phyloP scores from a whole-genome alignment of 108 stramenopile species.

The Pseudonitzschia multistriata region DNA sequence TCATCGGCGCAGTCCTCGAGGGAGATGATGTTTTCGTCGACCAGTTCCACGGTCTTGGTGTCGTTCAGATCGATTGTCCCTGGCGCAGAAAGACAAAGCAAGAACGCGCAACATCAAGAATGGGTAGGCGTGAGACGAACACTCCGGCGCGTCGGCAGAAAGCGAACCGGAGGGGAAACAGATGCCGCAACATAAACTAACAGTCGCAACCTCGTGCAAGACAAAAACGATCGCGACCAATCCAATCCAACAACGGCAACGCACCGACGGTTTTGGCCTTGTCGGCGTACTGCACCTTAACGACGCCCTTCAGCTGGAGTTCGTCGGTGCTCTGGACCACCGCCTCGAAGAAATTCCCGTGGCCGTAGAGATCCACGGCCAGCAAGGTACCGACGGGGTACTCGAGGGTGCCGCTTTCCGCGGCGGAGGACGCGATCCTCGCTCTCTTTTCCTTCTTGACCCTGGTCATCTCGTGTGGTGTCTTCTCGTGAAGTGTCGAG shows the following conservation, averaged over 20 bases:
- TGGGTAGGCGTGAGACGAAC: too few relatives aligned
- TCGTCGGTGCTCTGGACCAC: neutral
- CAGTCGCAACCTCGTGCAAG: too few relatives aligned
- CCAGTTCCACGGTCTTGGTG: neutral
- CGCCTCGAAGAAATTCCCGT: constrained; percentile 11
- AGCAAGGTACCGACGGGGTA: constrained; percentile 1
- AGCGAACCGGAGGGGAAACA: too few relatives aligned
- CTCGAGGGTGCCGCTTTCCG: neutral
- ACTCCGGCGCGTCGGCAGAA: too few relatives aligned
- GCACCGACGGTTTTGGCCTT: neutral
- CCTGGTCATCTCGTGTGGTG: too few relatives aligned
- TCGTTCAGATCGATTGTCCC: constrained; percentile 8
- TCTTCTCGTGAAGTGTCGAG: too few relatives aligned
- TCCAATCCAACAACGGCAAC: neutral
- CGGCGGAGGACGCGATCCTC: neutral
- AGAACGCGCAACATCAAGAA: neutral
- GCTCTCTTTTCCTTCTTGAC: neutral
- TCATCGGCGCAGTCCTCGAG: neutral
- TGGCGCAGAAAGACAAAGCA: neutral
- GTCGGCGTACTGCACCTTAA: neutral
- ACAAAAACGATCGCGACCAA: too few relatives aligned
- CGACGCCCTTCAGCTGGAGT: neutral
- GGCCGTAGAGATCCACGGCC: neutral
- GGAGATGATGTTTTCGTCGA: neutral
- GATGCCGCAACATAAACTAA: too few relatives aligned